Base-by-base conservation (phyloP, 441 rosid species). In the Euphorbia corollata region DNA sequence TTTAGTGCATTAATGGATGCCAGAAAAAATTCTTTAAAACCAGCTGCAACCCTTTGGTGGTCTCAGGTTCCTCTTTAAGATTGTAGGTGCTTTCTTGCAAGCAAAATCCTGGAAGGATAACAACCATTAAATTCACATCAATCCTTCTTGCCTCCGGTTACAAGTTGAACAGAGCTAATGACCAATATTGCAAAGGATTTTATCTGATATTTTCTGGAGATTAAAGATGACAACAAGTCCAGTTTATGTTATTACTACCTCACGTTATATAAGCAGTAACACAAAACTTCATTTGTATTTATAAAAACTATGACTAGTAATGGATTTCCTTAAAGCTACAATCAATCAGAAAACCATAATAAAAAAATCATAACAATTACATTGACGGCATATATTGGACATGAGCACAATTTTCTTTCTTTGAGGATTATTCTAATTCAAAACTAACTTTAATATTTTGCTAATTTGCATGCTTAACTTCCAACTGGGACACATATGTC, bases 341-440 rank as follows among this genome's bases (percentile, higher is more conserved):
- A 53, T 20, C 61, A 22, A 23, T 41, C 67, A 59, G 30, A 61
- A 36, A 20, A 68, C 24, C 30, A 39, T 8, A 41, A n/a, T 59
- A 48, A 68, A 24, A 11, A 18, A 53, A 53, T 23, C 1, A 23
- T 22, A 27, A 22, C 38, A 34, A 6, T 34, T 34, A 34, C 2
- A 34, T n/a, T n/a, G 6, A 2, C 6, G 38, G 6, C 2, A 6
- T 6, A 34, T 34, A 13, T 43, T 43, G 48, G 48, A 13, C 48
- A 41, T 11, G 10, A 41, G 47, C 6, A 41, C 3, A 41, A 34
- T 41, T 41, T 41, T 2, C 48, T 16, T 3, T 43, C 48, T 5
- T 43, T 43, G 48, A 43, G 48, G 48, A 43, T 10, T 0, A 43
- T 43, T 13, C 13, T 10, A 11, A n/a, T n/a, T 43, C 48, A 2